phyloP scores from a whole-genome alignment of 2,329 filamentous ascomycete genomes.

The Amauroascus verrucosus region DNA sequence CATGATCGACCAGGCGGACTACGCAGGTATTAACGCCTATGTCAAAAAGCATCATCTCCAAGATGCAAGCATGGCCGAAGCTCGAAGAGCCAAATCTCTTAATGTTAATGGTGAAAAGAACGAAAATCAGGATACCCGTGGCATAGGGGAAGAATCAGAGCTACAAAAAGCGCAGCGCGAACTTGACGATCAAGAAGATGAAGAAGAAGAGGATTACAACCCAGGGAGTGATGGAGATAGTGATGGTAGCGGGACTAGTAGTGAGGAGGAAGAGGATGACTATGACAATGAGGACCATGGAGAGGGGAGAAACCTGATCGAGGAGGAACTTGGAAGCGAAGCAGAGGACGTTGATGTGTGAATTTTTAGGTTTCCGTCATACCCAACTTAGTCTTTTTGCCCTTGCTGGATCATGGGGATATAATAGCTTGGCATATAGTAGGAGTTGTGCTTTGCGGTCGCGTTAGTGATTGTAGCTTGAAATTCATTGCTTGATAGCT shows the following conservation, averaged over 20 bases:
- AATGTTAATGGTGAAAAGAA: slow-evolving; percentile 39
- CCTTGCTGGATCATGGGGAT: neutral
- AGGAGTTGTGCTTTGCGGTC: neutral
- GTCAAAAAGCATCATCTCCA: slow-evolving; percentile 52
- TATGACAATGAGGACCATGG: slow-evolving; percentile 23
- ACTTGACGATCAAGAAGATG: slow-evolving; percentile 40
- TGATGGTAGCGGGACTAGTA: slow-evolving; percentile 38
- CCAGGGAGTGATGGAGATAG: slow-evolving; percentile 41
- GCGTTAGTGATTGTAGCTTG: neutral
- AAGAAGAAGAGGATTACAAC: slow-evolving; percentile 43
- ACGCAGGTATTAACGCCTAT: slow-evolving; percentile 51
- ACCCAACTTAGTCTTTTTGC: neutral
- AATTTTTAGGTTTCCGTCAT: neutral
- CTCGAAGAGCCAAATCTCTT: slow-evolving; percentile 49
- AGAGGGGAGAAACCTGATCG: slow-evolving; percentile 29
- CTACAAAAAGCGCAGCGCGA: slow-evolving; percentile 49
- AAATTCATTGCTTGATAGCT: neutral
- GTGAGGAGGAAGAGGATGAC: slow-evolving; percentile 32
- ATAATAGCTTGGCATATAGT: neutral
- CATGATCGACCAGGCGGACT: slow-evolving; percentile 57
- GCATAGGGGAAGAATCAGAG: slow-evolving; percentile 46
- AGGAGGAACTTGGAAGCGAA: slow-evolving; percentile 37
- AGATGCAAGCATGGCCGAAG: slow-evolving; percentile 53
- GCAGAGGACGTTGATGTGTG: slow-evolving; percentile 30
- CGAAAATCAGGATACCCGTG: slow-evolving; percentile 19